These are phyloP conservation scores for Streptanthus diversifolius DNA, from an alignment of 345 rosid genomes.

Conservation along the genomic window DNA sequence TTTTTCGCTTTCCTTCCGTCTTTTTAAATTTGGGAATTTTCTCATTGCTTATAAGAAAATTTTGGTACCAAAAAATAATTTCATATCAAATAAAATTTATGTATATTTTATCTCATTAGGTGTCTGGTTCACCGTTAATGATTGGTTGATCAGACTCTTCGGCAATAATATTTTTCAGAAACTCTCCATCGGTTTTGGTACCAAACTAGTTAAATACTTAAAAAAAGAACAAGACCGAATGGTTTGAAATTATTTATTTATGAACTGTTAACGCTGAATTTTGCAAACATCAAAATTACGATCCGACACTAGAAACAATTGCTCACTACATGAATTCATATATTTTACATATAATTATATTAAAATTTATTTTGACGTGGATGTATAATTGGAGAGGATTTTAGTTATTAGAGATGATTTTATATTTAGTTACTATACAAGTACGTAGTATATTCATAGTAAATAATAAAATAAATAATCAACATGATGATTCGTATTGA, in stretches of 20 bases:
- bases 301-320: not conserved
- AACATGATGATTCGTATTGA: constrained; percentile 5
- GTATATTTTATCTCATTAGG: not conserved
- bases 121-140: constrained; percentile 8
- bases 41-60: constrained; percentile 33
- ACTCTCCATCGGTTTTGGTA: not conserved
- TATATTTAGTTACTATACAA: not conserved
- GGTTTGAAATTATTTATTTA: not conserved
- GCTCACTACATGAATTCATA: not conserved
- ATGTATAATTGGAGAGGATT: constrained; percentile 6
- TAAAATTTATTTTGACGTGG: not conserved
- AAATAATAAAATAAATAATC: not conserved
- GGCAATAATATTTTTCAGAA: not conserved
- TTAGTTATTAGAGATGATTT: not conserved
- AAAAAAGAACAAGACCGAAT: not conserved
- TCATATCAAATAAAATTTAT: not conserved
- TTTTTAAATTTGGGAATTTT: constrained; percentile 37
- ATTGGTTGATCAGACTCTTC: constrained; percentile 9
- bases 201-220: not conserved
- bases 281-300: not conserved
- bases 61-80: constrained; percentile 2
- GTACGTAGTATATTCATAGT: constrained; percentile 7
- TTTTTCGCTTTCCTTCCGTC: constrained; percentile 34
- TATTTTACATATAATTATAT: not conserved
- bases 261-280: not conserved